These are phyloP conservation scores for Acer saccharum DNA, from an alignment of 345 rosid species.

Conservation along the genomic window DNA sequence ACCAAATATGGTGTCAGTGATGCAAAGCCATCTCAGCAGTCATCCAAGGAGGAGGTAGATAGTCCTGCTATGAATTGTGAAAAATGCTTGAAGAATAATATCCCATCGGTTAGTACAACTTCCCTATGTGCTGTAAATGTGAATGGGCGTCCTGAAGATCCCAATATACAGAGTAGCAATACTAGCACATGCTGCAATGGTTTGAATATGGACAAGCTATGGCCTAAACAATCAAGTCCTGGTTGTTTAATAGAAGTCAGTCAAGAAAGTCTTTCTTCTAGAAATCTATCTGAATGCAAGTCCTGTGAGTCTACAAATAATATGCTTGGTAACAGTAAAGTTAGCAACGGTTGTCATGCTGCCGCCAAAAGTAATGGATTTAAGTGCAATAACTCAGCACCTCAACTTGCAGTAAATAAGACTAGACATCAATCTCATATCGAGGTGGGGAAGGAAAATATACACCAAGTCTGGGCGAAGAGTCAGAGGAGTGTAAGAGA, in stretches of 20 bases:
- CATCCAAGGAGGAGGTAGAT: slow-evolving; percentile 1
- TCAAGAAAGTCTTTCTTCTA: slow-evolving; percentile 2
- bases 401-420: slow-evolving; percentile 4
- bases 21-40: slow-evolving; percentile 3
- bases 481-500: slow-evolving; percentile 7
- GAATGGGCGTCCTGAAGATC: neutral
- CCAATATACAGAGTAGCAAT: neutral
- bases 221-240: slow-evolving; percentile 2
- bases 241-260: neutral
- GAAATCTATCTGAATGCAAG: slow-evolving; percentile 1
- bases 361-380: neutral
- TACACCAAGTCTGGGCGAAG: slow-evolving; percentile 9
- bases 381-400: neutral
- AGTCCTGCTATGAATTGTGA: neutral
- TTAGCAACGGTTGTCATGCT: neutral
- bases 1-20: neutral
- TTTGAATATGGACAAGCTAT: neutral
- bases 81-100: neutral
- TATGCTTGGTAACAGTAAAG: neutral
- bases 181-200: neutral
- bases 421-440: neutral
- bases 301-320: neutral
- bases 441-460: slow-evolving; percentile 1
- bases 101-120: neutral
- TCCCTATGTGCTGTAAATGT: neutral